phyloP scores from a whole-genome alignment of 352 stramenopile genomes.

The Pythium graminicola region DNA sequence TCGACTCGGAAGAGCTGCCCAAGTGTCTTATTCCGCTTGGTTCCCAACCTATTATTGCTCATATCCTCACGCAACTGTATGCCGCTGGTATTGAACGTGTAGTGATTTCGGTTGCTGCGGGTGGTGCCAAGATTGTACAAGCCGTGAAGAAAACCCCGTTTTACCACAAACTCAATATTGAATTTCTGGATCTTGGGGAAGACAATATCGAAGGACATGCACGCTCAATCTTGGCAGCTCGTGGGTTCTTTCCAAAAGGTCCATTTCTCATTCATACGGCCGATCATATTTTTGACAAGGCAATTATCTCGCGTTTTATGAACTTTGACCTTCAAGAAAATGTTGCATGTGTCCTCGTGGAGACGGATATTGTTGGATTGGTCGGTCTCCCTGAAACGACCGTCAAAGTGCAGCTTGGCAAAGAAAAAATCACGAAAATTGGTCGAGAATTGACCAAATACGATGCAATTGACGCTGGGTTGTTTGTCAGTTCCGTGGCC shows the following conservation, averaged over 20 bases:
- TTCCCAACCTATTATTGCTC: slow-evolving; percentile 64
- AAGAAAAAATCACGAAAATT: slow-evolving; percentile 58
- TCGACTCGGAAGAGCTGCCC: slow-evolving; percentile 49
- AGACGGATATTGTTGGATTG: slow-evolving; percentile 59
- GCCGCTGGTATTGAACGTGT: slow-evolving; percentile 65
- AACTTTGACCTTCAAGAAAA: slow-evolving; percentile 49
- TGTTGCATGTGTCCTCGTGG: slow-evolving; percentile 64
- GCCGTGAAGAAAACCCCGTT: slow-evolving; percentile 61
- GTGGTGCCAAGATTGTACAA: slow-evolving; percentile 46
- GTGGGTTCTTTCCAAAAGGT: slow-evolving; percentile 20
- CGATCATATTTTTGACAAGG: slow-evolving; percentile 38
- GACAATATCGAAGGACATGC: slow-evolving; percentile 28
- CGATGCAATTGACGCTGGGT: slow-evolving; percentile 60
- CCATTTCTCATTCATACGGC: slow-evolving; percentile 34
- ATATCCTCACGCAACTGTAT: slow-evolving; percentile 75
- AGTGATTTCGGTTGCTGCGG: slow-evolving; percentile 70
- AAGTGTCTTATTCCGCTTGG: slow-evolving; percentile 75
- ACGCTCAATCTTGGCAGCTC: slow-evolving; percentile 28
- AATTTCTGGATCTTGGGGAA: slow-evolving; percentile 28
- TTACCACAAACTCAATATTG: slow-evolving; percentile 57
- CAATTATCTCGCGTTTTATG: slow-evolving; percentile 57
- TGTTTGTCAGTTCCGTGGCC: slow-evolving; percentile 61
- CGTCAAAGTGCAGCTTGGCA: slow-evolving; percentile 54
- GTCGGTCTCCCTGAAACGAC: slow-evolving; percentile 51
- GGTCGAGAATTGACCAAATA: slow-evolving; percentile 43